Evolutionary conservation across 2,329 filamentous ascomycete genomes (phyloP).

Genomic region (Monilinia fructigena): DNA sequence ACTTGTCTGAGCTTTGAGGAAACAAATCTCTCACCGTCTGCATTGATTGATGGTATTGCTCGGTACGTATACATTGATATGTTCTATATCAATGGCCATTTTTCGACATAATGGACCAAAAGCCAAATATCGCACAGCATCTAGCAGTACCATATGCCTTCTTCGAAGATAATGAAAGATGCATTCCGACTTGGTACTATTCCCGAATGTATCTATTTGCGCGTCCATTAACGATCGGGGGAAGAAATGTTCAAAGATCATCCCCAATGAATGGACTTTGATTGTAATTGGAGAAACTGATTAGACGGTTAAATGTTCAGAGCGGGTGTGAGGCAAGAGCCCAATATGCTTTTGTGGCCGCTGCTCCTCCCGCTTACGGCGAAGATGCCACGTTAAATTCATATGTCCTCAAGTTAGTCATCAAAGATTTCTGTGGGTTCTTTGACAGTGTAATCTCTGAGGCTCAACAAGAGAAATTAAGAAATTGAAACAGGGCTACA

Average conservation of each 20-base stretch:
- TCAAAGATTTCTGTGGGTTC: conserved; percentile 5
- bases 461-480: too few relatives aligned
- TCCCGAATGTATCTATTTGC: not conserved
- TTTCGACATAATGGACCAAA: not conserved
- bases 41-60: conserved; percentile 8
- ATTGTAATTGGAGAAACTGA: not conserved
- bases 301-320: too few relatives aligned
- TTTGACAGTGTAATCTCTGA: not conserved
- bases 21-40: not conserved
- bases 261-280: conserved; percentile 14
- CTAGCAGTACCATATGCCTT: conserved; percentile 4
- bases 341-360: conserved; percentile 16
- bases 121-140: not conserved
- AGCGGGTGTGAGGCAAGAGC: not conserved
- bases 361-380: not conserved
- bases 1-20: not conserved
- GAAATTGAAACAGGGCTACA: too few relatives aligned
- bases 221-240: not conserved
- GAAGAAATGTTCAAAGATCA: conserved; percentile 9
- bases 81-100: not conserved
- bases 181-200: not conserved
- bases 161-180: not conserved
- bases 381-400: not conserved
- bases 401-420: not conserved
- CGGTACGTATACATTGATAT: conserved; percentile 8